Evolutionary conservation across 2,329 filamentous ascomycete genomes (phyloP), one percentile per base, ranked within the genome.

Genomic region (Verticillium albo-atrum): DNA sequence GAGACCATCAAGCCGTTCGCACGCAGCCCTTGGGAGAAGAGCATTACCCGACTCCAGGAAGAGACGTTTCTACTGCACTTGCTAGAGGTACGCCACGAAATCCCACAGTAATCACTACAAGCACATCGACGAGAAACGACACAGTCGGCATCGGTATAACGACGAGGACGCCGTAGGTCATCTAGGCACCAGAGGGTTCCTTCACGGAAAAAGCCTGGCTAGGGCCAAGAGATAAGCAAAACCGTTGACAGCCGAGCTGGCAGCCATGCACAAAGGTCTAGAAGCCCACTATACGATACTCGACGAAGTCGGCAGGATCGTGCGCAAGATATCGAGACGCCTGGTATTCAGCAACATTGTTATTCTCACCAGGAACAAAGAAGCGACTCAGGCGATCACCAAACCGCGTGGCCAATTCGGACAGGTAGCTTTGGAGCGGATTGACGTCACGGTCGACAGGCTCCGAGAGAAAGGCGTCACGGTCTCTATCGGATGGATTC

Each of bases 171-270:
- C 37, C 15, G 37, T n/a, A n/a, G 37, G 37, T 14, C 37, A 47
- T 47, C 20, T 17, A 15, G 37, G 37, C 37, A n/a, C 6, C 37
- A 6, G 20, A n/a, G 15, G 15, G 37, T n/a, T 5, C 17, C 37
- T 32, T 32, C 30, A 32, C 30, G 30, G 30, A 47, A 17, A 47
- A 6, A 47, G 20, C 37, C 37, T 9, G 37, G 17, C 20, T 47
- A 47, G 37, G 37, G 15, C 15, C 37, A 47, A 47, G 37, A 47
- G 37, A 47, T n/a, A 47, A 7, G 37, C 37, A 47, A 15, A 30
- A 57, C 32, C 58, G 17, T 58, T 62, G 54, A 59, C 54, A 20
- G 23, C 61, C 53, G 58, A 51, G 10, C 60, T 52, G 64, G 27
- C 37, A n/a, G n/a, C n/a, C n/a, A n/a, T n/a, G n/a, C n/a, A n/a